Percentiles rank a stretch among this genome's conserved stretches.
phyloP scores from a whole-genome alignment of 2,329 filamentous ascomycete species.

The Aspergillus tubingensis region DNA sequence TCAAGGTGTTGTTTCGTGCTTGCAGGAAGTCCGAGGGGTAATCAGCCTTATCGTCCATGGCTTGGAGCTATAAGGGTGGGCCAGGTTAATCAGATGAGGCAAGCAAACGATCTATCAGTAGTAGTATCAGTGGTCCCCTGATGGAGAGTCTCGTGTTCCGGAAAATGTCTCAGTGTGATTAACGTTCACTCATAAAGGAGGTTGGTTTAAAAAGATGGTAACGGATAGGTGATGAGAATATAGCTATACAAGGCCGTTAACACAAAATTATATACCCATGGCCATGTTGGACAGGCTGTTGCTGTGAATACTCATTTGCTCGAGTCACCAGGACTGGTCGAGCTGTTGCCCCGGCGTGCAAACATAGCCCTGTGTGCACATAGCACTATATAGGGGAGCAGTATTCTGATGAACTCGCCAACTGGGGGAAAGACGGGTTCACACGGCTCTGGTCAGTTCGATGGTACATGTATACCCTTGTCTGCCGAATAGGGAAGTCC shows the following conservation, averaged over 20 bases:
- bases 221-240: not conserved
- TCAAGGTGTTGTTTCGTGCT: constrained; percentile 26
- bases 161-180: not conserved
- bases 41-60: constrained; percentile 24
- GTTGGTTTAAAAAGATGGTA: not conserved
- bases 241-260: not conserved
- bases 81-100: too few relatives aligned
- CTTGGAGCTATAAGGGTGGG: too few relatives aligned
- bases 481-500: not conserved
- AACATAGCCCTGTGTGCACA: too few relatives aligned
- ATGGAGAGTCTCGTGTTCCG: not conserved
- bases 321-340: too few relatives aligned
- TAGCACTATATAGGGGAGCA: too few relatives aligned
- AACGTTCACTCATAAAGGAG: not conserved
- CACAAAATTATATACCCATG: too few relatives aligned
- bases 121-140: not conserved
- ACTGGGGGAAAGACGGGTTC: not conserved
- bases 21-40: constrained; percentile 30
- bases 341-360: too few relatives aligned
- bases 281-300: too few relatives aligned
- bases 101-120: too few relatives aligned
- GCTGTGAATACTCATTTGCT: too few relatives aligned
- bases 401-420: not conserved
- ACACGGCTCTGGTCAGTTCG: not conserved
- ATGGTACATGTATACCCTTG: not conserved